Base-by-base conservation (phyloP, 352 stramenopile species). In the Halophytophthora polymorphica region DNA sequence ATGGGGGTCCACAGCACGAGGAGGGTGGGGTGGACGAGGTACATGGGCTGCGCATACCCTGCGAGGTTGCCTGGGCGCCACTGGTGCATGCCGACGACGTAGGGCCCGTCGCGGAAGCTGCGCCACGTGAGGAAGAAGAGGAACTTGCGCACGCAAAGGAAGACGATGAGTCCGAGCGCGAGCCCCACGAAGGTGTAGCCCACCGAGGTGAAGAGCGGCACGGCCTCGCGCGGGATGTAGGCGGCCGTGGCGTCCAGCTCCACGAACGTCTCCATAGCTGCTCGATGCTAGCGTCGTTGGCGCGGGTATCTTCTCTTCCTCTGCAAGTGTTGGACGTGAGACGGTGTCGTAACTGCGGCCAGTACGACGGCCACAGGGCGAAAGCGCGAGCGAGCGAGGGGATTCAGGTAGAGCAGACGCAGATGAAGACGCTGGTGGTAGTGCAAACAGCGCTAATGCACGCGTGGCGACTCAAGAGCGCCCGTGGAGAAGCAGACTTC, bases 41-140 rank as follows among this genome's bases (percentile, higher is more conserved):
- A 15, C 28, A 17, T 43, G 11, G 12, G 11, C n/a, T n/a, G n/a
- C n/a, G 45, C 23, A 44, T 42, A 88, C 77, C 81, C 82, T 1
- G 82, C 77, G 19, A 89, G 68, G 44, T 89, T 89, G 5, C 76
- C 81, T 1, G 78, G 77, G 10, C 82, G 73, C 82, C 82, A 92
- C 54, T 92, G 82, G 50, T 92, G 82, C 39, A 76, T 50, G 3
- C 82, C 82, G 23, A 90, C 39, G 19, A 74, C 69, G 61, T 92
- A 92, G 7, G 75, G 66, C 3, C 77, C 79, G 49, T 92, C 82
- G 19, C 77, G 77, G 65, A 92, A 92, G 64, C 77, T 84, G 56
- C 71, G 77, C 77, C 75, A 88, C 37, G 79, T 90, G 62, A 90
- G 79, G 64, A 83, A 90, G 61, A 89, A 88, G 46, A 90, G 69